Base-by-base conservation (phyloP, 192 early-diverging fungal species). In the Backusella psychrophila region DNA sequence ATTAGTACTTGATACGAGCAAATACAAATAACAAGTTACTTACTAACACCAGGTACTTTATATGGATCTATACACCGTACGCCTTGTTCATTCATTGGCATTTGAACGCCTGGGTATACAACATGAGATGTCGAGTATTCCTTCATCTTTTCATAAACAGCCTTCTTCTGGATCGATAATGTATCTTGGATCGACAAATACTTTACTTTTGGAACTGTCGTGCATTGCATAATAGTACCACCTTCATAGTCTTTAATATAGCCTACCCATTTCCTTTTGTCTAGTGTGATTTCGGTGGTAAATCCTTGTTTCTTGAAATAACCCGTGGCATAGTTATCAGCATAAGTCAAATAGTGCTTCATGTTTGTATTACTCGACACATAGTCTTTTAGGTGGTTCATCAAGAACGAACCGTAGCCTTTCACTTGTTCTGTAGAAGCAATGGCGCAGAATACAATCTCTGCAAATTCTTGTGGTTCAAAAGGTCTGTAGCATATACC, bases 191-290 rank as follows among this genome's bases (percentile, higher is more conserved):
- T 89, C 69, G 91, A 81, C 29, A 94, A 79, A 80, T 99, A 99
- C 56, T 92, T 90, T 67, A 99, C 93, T 82, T 90, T 94, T n/a
- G 91, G 92, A 31, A 98, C 86, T 88, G 96, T 93, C 4, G 94
- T 90, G 85, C 96, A 98, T 93, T 67, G 95, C 96, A 99, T 97
- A 19, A 99, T 87, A 8, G 97, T 99, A 44, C 96, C 98, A 15
- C 97, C 97, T 77, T 98, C 97, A 80, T 99, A 99, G 84, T 99
- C 98, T 78, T 99, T 99, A 80, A 99, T 99, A 79, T 99, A 98
- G 0, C 97, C 97, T 78, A 98, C 91, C 98, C 98, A 99, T 66
- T 94, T 85, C 29, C 88, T 85, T 74, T 93, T 93, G 73, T 99
- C 97, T 74, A 99, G 84, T 17, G 96, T 95, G 49, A 99, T 97